Evolutionary conservation across 176 grass and related monocot genomes (phyloP), one percentile per base, ranked within the genome.

Genomic region (Carex parvula): DNA sequence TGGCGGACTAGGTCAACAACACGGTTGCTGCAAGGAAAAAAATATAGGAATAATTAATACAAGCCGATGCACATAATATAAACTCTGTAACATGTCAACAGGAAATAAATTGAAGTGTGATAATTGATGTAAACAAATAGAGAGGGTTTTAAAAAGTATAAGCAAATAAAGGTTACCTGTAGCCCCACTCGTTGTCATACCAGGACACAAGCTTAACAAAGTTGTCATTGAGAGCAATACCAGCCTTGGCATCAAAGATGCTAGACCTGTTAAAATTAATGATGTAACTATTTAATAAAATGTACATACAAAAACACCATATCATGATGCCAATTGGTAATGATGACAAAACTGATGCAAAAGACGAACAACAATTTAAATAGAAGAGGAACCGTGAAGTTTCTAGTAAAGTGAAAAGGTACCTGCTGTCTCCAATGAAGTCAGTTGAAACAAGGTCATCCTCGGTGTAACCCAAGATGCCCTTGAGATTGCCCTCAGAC

Each of bases 371-470:
- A 39, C 6, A 15, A 70, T 29, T 32, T 54, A 5, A 80, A 30
- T 13, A 41, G n/a, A 32, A 32, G 35, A 17, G 9, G 57, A 22
- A 20, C 8, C 5, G 15, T 14, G 17, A 68, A 10, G 26, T 56
- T 9, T 80, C 4, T 1, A 61, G 59, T 6, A 13, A 35, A 79
- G 1, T 7, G 5, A 46, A 18, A 33, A n/a, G 1, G 0, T 83
- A 94, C 94, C 95, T 98, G 90, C 8, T 92, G 85, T 98, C 95
- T 76, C 95, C 95, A 82, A 94, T 18, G 42, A 98, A 98, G 86
- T 98, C 95, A 1, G 92, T 84, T 83, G 95, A 98, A 72, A 98
- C 95, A 73, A 98, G 90, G 86, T 98, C 95, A 33, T 98, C 95
- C 0, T 98, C 95, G 1, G 88, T 89, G 24, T 98, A 98, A 20